Conservation (phyloP, 352 stramenopile species). For the Phytophthora ramorum region DNA sequence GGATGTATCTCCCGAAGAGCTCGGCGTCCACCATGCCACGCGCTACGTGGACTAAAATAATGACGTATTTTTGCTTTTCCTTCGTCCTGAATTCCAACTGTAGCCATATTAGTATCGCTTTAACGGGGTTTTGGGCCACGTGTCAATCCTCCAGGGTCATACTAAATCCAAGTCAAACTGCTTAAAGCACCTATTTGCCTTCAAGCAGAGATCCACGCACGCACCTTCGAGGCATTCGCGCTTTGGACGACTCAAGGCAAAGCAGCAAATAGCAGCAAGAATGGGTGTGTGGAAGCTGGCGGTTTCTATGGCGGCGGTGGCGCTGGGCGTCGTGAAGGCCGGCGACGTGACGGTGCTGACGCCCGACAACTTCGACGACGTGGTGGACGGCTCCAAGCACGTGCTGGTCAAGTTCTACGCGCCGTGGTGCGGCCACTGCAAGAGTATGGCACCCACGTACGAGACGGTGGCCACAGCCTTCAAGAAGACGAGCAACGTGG, state of each 20-base stretch:
- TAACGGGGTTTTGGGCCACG: conserved; percentile 25
- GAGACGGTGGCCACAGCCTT: conserved; percentile 91
- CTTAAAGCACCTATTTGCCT: conserved; percentile 39
- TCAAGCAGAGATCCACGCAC: conserved; percentile 23
- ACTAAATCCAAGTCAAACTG: conserved; percentile 44
- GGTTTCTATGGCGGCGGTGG: conserved; percentile 47
- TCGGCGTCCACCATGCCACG: conserved; percentile 83
- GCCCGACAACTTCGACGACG: conserved; percentile 81
- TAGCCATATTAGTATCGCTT: conserved; percentile 28
- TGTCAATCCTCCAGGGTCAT: conserved; percentile 30
- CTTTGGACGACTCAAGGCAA: conserved; percentile 27
- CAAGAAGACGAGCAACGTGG: conserved; percentile 86
- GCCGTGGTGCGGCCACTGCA: conserved; percentile 93
- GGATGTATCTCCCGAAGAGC: conserved; percentile 79
- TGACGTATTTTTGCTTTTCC: conserved; percentile 23
- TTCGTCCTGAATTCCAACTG: conserved; percentile 3
- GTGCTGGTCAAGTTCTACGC: conserved; percentile 93
- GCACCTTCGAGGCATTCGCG: conserved; percentile 20
- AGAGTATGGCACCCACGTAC: conserved; percentile 81
- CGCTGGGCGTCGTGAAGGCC: conserved; percentile 59
- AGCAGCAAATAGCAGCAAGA: conserved; percentile 7
- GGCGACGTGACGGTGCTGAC: conserved; percentile 85
- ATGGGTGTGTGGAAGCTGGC: conserved; percentile 74
- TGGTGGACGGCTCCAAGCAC: conserved; percentile 86
- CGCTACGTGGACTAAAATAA: conserved; percentile 81